These are phyloP conservation scores for Harringtonia aguacate DNA, from an alignment of 2,329 filamentous ascomycete genomes.

Conservation along the genomic window DNA sequence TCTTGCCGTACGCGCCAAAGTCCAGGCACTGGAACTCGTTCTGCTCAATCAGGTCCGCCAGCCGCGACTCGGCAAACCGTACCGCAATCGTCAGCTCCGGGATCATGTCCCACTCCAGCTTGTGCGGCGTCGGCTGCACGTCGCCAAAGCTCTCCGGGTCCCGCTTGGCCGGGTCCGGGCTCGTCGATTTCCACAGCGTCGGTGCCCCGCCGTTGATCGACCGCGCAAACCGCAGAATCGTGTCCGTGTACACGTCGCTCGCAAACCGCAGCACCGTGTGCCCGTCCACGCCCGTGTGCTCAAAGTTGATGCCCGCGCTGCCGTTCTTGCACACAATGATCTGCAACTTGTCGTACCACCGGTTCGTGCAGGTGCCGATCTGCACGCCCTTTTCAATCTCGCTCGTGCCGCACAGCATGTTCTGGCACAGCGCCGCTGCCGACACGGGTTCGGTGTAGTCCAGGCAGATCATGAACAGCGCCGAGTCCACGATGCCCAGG, in stretches of 20 bases:
- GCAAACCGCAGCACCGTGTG: conserved; percentile 95
- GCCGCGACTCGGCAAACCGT: conserved; percentile 86
- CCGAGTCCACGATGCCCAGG: conserved; percentile 88
- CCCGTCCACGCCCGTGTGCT: conserved; percentile 95
- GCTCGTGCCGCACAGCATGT: conserved; percentile 95
- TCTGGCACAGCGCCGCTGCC: conserved; percentile 81
- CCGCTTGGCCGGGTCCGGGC: conserved; percentile 85
- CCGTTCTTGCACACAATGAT: conserved; percentile 99
- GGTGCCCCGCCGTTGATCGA: conserved; percentile 93
- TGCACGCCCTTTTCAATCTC: conserved; percentile 88
- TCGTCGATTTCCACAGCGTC: conserved; percentile 80
- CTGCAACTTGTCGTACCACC: conserved; percentile 98
- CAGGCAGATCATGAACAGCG: conserved; percentile 82
- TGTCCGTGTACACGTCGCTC: conserved; percentile 94
- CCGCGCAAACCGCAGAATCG: conserved; percentile 86
- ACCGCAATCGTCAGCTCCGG: conserved; percentile 85
- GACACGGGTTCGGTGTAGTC: conserved; percentile 82
- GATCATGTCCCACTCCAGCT: conserved; percentile 95
- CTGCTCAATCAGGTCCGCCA: conserved; percentile 90
- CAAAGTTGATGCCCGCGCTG: conserved; percentile 97
- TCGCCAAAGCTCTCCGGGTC: conserved; percentile 88
- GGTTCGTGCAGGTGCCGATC: conserved; percentile 93
- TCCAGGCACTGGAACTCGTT: conserved; percentile 93
- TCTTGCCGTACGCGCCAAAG: conserved; percentile 84
- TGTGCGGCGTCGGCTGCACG: conserved; percentile 87